A percentile compares a stretch with the other conserved stretches of the same genome.
Conservation (phyloP, 768 basidiomycete genomes). For the Pilatotrama ljubarskyi region DNA sequence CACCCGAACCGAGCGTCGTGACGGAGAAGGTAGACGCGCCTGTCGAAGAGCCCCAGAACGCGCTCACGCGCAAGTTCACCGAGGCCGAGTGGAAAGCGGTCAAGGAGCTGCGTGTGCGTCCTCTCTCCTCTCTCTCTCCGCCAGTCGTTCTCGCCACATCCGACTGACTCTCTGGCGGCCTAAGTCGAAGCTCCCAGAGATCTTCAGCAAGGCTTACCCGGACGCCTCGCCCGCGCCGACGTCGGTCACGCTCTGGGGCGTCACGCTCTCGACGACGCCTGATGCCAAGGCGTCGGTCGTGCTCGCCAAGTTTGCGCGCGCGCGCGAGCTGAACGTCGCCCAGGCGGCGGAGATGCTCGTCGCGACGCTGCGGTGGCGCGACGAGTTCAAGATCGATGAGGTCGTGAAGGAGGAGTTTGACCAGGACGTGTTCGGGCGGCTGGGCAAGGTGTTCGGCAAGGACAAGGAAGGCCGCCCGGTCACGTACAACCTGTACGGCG, state of each 20-base stretch:
- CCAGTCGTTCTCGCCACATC: slow-evolving; percentile 24
- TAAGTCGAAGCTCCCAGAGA: slow-evolving; percentile 45
- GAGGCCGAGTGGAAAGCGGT: slow-evolving; percentile 72
- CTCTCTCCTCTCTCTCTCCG: background rate
- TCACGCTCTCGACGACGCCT: slow-evolving; percentile 56
- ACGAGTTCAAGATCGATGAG: slow-evolving; percentile 63
- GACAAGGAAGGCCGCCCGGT: slow-evolving; percentile 74
- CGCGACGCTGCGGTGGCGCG: slow-evolving; percentile 71
- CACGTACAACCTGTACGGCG: slow-evolving; percentile 83
- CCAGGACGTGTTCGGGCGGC: slow-evolving; percentile 40
- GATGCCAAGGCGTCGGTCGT: slow-evolving; percentile 58
- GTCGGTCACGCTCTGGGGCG: slow-evolving; percentile 67
- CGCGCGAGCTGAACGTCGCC: slow-evolving; percentile 54
- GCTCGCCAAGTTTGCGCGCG: slow-evolving; percentile 80
- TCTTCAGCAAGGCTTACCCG: slow-evolving; percentile 60
- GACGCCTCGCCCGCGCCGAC: slow-evolving; percentile 54
- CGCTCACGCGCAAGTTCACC: slow-evolving; percentile 69
- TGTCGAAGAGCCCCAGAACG: slow-evolving; percentile 61
- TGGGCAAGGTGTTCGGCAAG: slow-evolving; percentile 65
- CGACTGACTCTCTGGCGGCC: background rate
- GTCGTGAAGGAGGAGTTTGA: slow-evolving; percentile 51
- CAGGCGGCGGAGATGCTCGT: slow-evolving; percentile 65
- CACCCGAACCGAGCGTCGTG: background rate
- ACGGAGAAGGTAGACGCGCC: slow-evolving; percentile 18
- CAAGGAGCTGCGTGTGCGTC: slow-evolving; percentile 62